Percentiles rank a stretch among this genome's conserved stretches.
Evolutionary conservation across 2,329 filamentous ascomycete genomes (phyloP).

Genomic region (Endothia cerciana): DNA sequence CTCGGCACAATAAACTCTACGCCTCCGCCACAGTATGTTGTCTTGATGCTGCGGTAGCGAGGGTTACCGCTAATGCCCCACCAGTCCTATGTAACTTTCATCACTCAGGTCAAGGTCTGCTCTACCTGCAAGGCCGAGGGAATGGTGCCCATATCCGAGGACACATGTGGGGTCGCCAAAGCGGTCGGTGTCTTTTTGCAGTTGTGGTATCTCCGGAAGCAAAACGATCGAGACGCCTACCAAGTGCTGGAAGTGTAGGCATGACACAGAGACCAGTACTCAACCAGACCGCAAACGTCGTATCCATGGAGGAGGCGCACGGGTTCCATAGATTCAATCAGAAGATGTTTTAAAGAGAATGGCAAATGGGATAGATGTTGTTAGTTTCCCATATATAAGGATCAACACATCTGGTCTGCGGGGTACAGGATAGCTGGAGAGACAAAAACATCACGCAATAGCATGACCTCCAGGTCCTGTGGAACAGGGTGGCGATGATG

Average conservation of each 20-base stretch:
- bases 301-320: background rate
- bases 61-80: no score
- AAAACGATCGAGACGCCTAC: slow-evolving; percentile 38
- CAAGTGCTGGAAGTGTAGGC: slow-evolving; percentile 46
- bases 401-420: background rate
- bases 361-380: background rate
- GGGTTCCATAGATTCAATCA: background rate
- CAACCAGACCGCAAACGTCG: background rate
- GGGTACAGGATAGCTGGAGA: background rate
- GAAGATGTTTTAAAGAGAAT: background rate
- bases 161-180: slow-evolving; percentile 39
- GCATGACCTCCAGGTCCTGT: background rate
- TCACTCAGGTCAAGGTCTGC: slow-evolving; percentile 44
- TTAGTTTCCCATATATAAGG: background rate
- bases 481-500: background rate
- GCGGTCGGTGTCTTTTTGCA: slow-evolving; percentile 43
- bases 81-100: slow-evolving; percentile 46
- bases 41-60: background rate
- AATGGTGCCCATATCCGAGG: slow-evolving; percentile 47
- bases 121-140: slow-evolving; percentile 42
- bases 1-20: background rate
- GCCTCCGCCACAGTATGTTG: background rate
- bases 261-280: slow-evolving; percentile 28
- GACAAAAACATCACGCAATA: background rate
- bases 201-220: slow-evolving; percentile 40